phyloP scores from a whole-genome alignment of 2,329 filamentous ascomycete genomes.

The Alternaria consortialis region DNA sequence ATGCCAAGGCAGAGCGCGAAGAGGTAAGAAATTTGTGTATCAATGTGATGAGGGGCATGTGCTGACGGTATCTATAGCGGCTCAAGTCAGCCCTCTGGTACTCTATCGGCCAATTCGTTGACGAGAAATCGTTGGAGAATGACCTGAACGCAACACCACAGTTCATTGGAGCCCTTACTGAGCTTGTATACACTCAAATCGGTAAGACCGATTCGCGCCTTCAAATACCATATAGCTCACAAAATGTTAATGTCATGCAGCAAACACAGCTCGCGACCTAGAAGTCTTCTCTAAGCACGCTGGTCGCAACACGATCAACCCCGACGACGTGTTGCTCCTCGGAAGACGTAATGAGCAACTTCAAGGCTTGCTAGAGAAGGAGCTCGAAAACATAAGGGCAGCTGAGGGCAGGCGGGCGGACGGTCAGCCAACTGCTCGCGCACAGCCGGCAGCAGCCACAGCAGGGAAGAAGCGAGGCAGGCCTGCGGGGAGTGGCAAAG shows the following conservation, averaged over 20 bases:
- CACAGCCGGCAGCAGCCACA: constrained; percentile 7
- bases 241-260: constrained; percentile 19
- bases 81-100: constrained; percentile 56
- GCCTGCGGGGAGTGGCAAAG: constrained; percentile 35
- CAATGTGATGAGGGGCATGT: background rate
- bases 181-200: constrained; percentile 87
- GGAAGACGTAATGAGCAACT: constrained; percentile 87
- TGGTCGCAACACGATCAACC: constrained; percentile 79
- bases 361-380: constrained; percentile 75
- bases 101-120: constrained; percentile 70
- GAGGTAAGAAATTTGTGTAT: constrained; percentile 29
- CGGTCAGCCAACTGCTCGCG: constrained; percentile 15
- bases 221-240: background rate
- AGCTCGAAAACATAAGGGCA: constrained; percentile 63
- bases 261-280: constrained; percentile 63
- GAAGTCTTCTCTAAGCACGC: constrained; percentile 74
- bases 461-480: constrained; percentile 33
- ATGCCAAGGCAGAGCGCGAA: constrained; percentile 41
- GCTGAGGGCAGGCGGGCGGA: constrained; percentile 36
- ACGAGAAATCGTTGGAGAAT: constrained; percentile 77
- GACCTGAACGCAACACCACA: constrained; percentile 89
- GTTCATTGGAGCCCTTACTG: constrained; percentile 79
- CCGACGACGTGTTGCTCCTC: constrained; percentile 87
- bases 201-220: constrained; percentile 60
- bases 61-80: constrained; percentile 52